phyloP scores from a whole-genome alignment of 208 protist species.

The Crithidia acanthocephali region DNA sequence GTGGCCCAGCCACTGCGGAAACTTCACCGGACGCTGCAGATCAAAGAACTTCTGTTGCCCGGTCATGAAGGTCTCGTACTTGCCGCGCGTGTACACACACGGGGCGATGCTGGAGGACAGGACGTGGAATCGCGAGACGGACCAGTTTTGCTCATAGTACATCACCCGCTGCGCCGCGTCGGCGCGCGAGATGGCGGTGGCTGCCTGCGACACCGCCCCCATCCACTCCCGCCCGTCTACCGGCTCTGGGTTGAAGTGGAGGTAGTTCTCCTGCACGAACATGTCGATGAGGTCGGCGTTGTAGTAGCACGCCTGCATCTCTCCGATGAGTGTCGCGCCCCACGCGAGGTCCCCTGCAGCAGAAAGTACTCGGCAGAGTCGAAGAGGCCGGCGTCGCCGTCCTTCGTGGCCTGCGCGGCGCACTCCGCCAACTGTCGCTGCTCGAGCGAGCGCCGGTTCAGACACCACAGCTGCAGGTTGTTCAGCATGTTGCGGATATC shows the following conservation, averaged over 20 bases:
- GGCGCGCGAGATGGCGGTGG: slow-evolving; percentile 70
- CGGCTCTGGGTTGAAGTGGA: slow-evolving; percentile 82
- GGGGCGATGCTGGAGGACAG: slow-evolving; percentile 81
- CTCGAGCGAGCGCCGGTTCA: slow-evolving; percentile 53
- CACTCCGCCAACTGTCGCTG: slow-evolving; percentile 71
- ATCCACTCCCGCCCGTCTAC: slow-evolving; percentile 35
- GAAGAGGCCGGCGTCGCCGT: slow-evolving; percentile 93
- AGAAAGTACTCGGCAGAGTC: slow-evolving; percentile 91
- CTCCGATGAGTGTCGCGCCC: slow-evolving; percentile 65
- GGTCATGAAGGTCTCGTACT: slow-evolving; percentile 85
- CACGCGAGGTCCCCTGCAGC: slow-evolving; percentile 64
- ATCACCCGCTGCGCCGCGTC: slow-evolving; percentile 86
- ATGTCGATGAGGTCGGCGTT: slow-evolving; percentile 93
- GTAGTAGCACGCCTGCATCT: slow-evolving; percentile 91
- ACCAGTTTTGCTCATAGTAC: slow-evolving; percentile 91
- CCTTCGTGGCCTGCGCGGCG: slow-evolving; percentile 84
- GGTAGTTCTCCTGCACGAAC: slow-evolving; percentile 97
- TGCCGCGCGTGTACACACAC: slow-evolving; percentile 80
- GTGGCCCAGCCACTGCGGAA: slow-evolving; percentile 88
- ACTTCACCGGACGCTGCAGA: slow-evolving; percentile 86
- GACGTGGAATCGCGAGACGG: slow-evolving; percentile 74
- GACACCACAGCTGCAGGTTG: slow-evolving; percentile 95
- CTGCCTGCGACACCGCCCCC: slow-evolving; percentile 49
- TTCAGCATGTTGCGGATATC: slow-evolving; percentile 98
- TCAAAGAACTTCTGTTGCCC: slow-evolving; percentile 82